These are phyloP conservation scores for Tardiomyces blankii DNA, from an alignment of 1,139 yeast species.

Conservation along the genomic window DNA sequence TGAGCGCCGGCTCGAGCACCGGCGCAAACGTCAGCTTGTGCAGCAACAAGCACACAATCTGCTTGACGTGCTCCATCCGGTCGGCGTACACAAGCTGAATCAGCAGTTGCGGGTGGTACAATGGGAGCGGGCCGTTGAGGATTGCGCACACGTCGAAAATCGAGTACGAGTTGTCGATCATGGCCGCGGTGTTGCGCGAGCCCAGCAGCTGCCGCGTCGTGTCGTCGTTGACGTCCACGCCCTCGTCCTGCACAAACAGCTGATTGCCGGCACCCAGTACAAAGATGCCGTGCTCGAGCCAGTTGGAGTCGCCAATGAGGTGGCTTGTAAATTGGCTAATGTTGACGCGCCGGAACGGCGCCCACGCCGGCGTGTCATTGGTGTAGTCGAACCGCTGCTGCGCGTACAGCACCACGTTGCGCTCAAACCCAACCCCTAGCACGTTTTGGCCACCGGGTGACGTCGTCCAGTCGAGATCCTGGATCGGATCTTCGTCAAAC, in stretches of 20 bases:
- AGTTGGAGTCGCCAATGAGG: constrained; percentile 75
- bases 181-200: constrained; percentile 17
- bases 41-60: constrained; percentile 42
- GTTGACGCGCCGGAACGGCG: constrained; percentile 63
- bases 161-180: constrained; percentile 30
- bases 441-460: constrained; percentile 61
- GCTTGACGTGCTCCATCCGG: constrained; percentile 45
- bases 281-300: constrained; percentile 70
- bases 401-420: constrained; percentile 56
- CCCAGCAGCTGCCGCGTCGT: constrained; percentile 31
- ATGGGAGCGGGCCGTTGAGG: constrained; percentile 79
- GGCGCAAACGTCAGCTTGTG: constrained; percentile 39
- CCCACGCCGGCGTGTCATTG: constrained; percentile 64
- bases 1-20: constrained; percentile 16
- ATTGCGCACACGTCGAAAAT: constrained; percentile 59
- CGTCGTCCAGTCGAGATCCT: constrained; percentile 76
- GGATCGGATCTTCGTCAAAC: constrained; percentile 32
- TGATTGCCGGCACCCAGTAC: constrained; percentile 89
- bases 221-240: constrained; percentile 44
- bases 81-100: constrained; percentile 67
- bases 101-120: constrained; percentile 84
- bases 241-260: constrained; percentile 67
- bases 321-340: constrained; percentile 65
- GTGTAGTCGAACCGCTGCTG: constrained; percentile 86
- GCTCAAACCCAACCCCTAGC: constrained; percentile 64